A percentile compares a stretch with the other conserved stretches of the same genome.
phyloP scores from a whole-genome alignment of 192 early-diverging fungal species.

The Mortierella alpina region DNA sequence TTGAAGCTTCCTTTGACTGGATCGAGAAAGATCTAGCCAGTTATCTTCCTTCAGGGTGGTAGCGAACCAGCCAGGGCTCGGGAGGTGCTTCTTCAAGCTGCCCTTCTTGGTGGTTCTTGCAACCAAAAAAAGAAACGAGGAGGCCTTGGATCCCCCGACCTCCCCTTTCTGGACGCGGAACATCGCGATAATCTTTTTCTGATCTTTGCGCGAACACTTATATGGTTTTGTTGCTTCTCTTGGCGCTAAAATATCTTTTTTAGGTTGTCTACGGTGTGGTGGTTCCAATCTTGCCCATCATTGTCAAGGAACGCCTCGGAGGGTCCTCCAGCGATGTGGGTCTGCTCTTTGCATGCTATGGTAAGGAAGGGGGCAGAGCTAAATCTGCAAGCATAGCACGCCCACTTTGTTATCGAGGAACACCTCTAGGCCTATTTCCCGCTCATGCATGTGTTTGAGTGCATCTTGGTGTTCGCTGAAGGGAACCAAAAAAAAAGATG shows the following conservation, averaged over 20 bases:
- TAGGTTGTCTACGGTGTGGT: constrained; percentile 77
- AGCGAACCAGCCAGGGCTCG: no score
- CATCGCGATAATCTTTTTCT: constrained; percentile 8
- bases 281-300: constrained; percentile 75
- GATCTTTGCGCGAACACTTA: neutral
- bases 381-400: no score
- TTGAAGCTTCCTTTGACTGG: neutral
- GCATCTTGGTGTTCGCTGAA: neutral
- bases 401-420: neutral
- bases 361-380: constrained; percentile 27
- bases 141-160: no score
- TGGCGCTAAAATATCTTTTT: constrained; percentile 6
- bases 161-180: neutral
- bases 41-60: no score
- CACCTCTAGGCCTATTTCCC: neutral
- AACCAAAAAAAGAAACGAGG: neutral
- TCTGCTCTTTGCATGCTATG: constrained; percentile 78
- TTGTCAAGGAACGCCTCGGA: constrained; percentile 69
- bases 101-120: neutral
- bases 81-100: no score
- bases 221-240: constrained; percentile 47
- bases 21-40: no score
- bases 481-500: constrained; percentile 19
- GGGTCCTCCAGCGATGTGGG: constrained; percentile 69
- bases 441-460: neutral